Percentiles rank a stretch among this genome's conserved stretches.
phyloP scores from a whole-genome alignment of 164 flowering plant genomes.

The Magnolia officinalis region DNA sequence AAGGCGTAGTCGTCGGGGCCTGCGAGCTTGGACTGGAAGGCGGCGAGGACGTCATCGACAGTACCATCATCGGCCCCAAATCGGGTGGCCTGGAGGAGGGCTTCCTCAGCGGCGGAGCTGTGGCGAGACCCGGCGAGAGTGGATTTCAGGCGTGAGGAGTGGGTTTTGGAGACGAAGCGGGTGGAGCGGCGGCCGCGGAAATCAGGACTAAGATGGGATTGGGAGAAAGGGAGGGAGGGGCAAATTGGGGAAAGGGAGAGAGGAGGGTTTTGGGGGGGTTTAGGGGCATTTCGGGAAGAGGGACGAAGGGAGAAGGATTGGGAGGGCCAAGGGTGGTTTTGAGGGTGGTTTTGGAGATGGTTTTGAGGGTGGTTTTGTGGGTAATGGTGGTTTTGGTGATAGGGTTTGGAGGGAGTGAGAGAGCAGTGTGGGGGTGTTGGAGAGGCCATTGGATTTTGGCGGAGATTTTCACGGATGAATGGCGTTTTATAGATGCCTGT shows the following conservation, averaged over 20 bases:
- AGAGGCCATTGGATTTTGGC: constrained; percentile 44
- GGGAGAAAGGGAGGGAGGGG: constrained; percentile 4
- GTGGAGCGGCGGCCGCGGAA: constrained; percentile 91
- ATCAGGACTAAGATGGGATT: constrained; percentile 48
- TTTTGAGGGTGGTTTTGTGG: constrained; percentile 22
- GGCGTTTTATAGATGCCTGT: background rate
- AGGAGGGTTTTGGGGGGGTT: constrained; percentile 12
- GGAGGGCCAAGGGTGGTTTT: constrained; percentile 29
- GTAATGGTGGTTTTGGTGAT: constrained; percentile 22
- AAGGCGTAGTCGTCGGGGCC: constrained; percentile 79
- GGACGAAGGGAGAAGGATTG: constrained; percentile 16
- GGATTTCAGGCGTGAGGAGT: constrained; percentile 63
- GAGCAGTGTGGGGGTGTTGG: constrained; percentile 71
- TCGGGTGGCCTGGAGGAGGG: constrained; percentile 34
- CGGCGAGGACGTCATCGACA: constrained; percentile 38
- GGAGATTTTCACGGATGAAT: background rate
- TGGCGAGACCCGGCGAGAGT: constrained; percentile 37
- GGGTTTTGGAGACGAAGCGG: constrained; percentile 81
- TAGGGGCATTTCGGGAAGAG: constrained; percentile 24
- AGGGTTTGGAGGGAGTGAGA: constrained; percentile 48
- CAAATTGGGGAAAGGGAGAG: background rate
- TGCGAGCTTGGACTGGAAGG: constrained; percentile 48
- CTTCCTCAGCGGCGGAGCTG: constrained; percentile 64
- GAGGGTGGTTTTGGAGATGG: constrained; percentile 25
- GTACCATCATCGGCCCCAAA: constrained; percentile 27